Evolutionary conservation across 2,329 filamentous ascomycete genomes (phyloP).

Genomic region (Anthostomella pinea): DNA sequence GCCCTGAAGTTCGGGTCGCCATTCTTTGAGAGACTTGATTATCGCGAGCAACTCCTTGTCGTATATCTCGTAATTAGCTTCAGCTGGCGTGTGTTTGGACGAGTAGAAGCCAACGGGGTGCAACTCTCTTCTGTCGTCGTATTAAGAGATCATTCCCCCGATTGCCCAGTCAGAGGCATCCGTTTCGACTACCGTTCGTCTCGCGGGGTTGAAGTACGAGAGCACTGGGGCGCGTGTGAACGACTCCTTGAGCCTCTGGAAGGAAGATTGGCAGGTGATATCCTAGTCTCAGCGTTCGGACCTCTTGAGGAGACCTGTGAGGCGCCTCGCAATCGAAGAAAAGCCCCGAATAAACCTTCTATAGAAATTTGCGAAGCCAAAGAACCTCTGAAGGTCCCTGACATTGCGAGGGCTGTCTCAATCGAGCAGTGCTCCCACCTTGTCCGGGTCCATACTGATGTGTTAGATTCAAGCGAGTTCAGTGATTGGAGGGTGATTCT

Average conservation of each 20-base stretch:
- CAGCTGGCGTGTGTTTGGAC: no score
- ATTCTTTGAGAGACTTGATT: conserved; percentile 4
- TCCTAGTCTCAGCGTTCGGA: not conserved
- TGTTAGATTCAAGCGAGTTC: no score
- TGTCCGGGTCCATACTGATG: no score
- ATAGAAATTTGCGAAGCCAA: no score
- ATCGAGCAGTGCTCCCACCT: no score
- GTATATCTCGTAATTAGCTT: no score
- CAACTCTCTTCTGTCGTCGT: not conserved
- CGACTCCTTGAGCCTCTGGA: not conserved
- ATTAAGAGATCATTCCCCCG: not conserved
- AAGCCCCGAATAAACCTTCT: no score
- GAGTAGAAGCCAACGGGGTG: no score
- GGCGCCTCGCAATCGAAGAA: not conserved
- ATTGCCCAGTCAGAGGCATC: conserved; percentile 1
- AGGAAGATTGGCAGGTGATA: not conserved
- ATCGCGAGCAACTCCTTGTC: conserved; percentile 5
- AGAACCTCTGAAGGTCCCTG: no score
- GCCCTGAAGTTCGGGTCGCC: conserved; percentile 5
- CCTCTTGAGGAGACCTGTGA: not conserved
- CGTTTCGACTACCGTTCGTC: not conserved
- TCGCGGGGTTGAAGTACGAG: not conserved
- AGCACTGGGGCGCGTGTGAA: not conserved
- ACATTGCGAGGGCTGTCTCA: no score
- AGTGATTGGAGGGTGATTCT: no score